A percentile compares a stretch with the other conserved stretches of the same genome.
phyloP scores from a whole-genome alignment of 2,329 filamentous ascomycete species.

The Ophiostoma quercus region DNA sequence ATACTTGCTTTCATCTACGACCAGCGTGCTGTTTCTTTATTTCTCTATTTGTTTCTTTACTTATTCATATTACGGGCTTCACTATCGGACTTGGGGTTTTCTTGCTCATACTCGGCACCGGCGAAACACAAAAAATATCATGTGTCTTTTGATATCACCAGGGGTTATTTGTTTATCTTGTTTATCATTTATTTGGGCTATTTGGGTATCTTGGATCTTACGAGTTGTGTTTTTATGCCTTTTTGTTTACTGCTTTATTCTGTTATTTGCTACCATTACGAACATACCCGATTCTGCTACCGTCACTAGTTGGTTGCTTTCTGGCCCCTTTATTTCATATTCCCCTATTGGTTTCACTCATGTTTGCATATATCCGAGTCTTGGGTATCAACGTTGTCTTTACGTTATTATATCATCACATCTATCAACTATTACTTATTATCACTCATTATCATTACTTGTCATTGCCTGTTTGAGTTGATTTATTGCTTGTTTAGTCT shows the following conservation, averaged over 20 bases:
- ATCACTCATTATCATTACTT: too few relatives aligned
- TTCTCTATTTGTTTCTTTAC: neutral
- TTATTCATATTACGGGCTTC: constrained; percentile 8
- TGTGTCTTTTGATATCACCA: constrained; percentile 11
- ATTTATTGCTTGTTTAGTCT: neutral
- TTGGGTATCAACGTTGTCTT: neutral
- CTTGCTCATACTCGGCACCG: constrained; percentile 9
- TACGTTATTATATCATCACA: neutral
- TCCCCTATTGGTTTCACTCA: constrained; percentile 5
- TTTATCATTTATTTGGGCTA: neutral
- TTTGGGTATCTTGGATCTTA: neutral
- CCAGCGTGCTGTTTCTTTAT: constrained; percentile 9
- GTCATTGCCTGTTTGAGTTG: neutral
- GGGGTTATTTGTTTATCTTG: neutral
- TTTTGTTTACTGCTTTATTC: neutral
- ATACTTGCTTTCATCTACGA: neutral
- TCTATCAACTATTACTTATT: neutral
- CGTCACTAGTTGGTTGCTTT: constrained; percentile 6
- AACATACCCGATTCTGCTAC: constrained; percentile 9
- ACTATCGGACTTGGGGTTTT: constrained; percentile 16
- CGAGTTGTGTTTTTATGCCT: constrained; percentile 4
- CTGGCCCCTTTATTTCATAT: neutral
- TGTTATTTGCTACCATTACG: neutral
- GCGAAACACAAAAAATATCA: constrained; percentile 9
- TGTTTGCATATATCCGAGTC: neutral